Base-by-base conservation (phyloP, 768 basidiomycete genomes). In the Paxillus ammoniavirescens region DNA sequence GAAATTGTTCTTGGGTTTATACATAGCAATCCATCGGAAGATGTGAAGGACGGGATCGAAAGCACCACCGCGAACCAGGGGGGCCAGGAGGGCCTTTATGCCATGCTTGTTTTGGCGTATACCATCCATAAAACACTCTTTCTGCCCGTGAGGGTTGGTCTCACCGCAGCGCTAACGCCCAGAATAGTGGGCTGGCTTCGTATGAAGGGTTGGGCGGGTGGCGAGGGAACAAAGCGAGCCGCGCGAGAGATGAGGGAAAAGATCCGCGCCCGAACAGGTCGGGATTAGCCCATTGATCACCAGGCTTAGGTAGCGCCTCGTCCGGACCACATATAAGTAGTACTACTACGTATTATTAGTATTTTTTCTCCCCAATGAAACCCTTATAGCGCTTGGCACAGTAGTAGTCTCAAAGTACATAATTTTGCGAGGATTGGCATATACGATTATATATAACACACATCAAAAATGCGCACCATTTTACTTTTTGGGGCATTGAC, bases 91-190 rank as follows among this genome's bases (percentile, higher is more conserved):
- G 85, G 91, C 14, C 74, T 97, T 15, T 95, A 92, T 70, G 93
- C 96, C 26, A 95, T 97, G 84, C 72, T 97, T 26, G 82, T 92
- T 0, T 75, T 98, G 61, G 96, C 97, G 4, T 99, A 95, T 71
- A 88, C 90, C 17, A 83, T 99, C 49, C 97, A 99, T 81, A 99
- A 99, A 75, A 96, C 92, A 0, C 65, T 93, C 1, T 90, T 98
- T 65, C 67, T 98, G 18, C 97, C 97, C 8, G 70, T 99, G 21
- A 77, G 97, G 38, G 82, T 97, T 0, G 97, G 93, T 0, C 71
- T 95, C 57, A 98, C 96, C 0, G 93, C 91, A 1, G 86, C 84
- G 1, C 73, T 91, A 48, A 96, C 94, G 0, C 94, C 94, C 0
- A 79, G 79, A 58, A 69, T 98, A n/a, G 94, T 97, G 4, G 78